Evolutionary conservation across 1,284 basidiomycete species (phyloP), one percentile per base, ranked within the genome.

Genomic region (Tylopilus microsporus): DNA sequence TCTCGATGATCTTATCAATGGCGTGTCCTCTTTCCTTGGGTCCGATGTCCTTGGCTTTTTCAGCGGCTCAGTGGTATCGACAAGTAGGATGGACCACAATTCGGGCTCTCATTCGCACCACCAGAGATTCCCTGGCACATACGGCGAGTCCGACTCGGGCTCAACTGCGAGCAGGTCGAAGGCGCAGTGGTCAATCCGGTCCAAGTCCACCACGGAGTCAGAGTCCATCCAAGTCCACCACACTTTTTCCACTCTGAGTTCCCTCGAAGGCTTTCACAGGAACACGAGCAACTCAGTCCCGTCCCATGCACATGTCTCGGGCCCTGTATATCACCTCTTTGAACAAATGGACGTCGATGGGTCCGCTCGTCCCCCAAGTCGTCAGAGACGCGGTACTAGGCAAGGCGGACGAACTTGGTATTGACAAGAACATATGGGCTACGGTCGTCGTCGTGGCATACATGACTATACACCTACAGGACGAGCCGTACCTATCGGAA

Each of bases 191-290:
- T 13, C 2, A 5, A 25, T 25, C 52, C 21, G 47, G 37, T 52
- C 49, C 54, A 10, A 45, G 37, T 52, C 49, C 54, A 9, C 47
- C 49, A n/a, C 49, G 56, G 41, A 21, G 25, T 57, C 57, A 39
- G 12, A 57, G 55, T 32, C 25, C 42, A 60, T 73, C 61, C 63
- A 68, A 70, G 41, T 58, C 65, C 30, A 80, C 1, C 64, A 62
- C 36, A 74, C 73, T 0, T 77, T 79, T 60, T 77, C 81, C n/a
- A 81, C 79, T 0, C 52, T 83, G 45, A 82, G 82, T 57, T 79
- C 81, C 4, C 63, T 83, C 0, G 73, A 75, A 5, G 70, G 60
- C 9, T 56, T 70, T 18, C 59, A 62, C 18, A 70, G 56, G 47
- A 68, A 70, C 43, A 21, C 58, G 19, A 43, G 30, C 51, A 16